Evolutionary conservation across 2,329 filamentous ascomycete species (phyloP).

Genomic region (Hymenoscyphus repandus): DNA sequence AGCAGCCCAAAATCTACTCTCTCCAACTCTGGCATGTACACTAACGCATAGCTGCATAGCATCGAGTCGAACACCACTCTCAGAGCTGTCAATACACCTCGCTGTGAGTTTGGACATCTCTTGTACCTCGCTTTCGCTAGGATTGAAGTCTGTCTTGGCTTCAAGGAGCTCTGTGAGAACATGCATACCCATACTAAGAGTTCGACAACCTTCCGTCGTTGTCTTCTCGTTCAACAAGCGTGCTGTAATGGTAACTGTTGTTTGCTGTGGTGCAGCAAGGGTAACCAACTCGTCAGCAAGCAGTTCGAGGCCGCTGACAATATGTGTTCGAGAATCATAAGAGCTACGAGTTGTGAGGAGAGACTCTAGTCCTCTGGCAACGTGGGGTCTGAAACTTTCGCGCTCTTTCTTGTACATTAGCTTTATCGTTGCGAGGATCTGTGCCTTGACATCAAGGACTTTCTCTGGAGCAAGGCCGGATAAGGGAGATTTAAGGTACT

Average conservation of each 20-base stretch:
- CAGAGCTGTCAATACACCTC: constrained; percentile 54
- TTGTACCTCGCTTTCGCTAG: constrained; percentile 44
- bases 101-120: constrained; percentile 46
- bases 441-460: constrained; percentile 66
- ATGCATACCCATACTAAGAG: constrained; percentile 58
- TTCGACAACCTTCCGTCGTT: constrained; percentile 43
- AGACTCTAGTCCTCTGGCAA: constrained; percentile 61
- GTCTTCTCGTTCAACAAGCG: constrained; percentile 42
- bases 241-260: constrained; percentile 48
- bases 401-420: constrained; percentile 65
- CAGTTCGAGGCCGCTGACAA: constrained; percentile 68
- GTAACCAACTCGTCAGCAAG: constrained; percentile 66
- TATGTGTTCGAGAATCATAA: constrained; percentile 65
- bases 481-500: constrained; percentile 62
- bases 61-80: constrained; percentile 64
- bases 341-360: constrained; percentile 59
- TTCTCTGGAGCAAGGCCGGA: constrained; percentile 54
- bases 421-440: constrained; percentile 69
- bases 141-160: constrained; percentile 39
- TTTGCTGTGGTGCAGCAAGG: constrained; percentile 59
- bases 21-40: constrained; percentile 58
- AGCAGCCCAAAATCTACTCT: constrained; percentile 60
- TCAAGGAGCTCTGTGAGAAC: constrained; percentile 55
- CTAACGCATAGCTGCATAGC: constrained; percentile 76
- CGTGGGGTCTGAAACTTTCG: constrained; percentile 61